Base-by-base conservation (phyloP, 306 rosid species). In the Inga laurina region DNA sequence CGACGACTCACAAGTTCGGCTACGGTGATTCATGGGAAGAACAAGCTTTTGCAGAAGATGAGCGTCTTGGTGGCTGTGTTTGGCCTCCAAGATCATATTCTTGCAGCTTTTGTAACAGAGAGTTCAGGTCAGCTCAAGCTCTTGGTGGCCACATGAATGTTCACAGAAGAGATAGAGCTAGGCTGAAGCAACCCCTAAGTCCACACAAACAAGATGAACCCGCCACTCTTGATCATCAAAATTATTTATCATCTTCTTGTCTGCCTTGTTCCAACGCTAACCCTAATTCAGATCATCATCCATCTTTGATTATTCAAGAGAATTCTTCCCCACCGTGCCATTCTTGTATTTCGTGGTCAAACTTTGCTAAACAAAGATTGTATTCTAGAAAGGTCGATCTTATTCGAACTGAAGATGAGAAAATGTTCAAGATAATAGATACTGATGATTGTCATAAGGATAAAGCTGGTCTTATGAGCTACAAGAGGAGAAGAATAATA, bases 121-220 rank as follows among this genome's bases (percentile, higher is more conserved):
- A 94, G 77, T 94, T 94, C 82, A 87, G 92, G 44, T 94, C 97
- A 10, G 98, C 98, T 52, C 98, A 94, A 81, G 98, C 98, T 52
- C 86, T 94, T 0, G 97, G 98, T 0, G 97, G 98, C 75, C 98
- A 94, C 41, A 94, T 94, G 98, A 94, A 94, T 80, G 97, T 94
- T 27, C 98, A 94, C 75, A 87, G 97, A 74, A 90, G 97, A 30
- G 98, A 94, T 78, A 93, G 94, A 69, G 97, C 98, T 8, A 89
- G 92, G 62, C 81, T 92, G 41, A 92, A 90, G 71, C 95, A 91
- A 72, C 89, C 93, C 61, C 87, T 88, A 24, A 85, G 74, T 86
- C 85, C 89, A 22, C 77, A 45, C 70, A 75, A 65, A 32, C 8
- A 15, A 2, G 71, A 65, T 76, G 87, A 84, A 69, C 76, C 68